Evolutionary conservation across 73 alveolate genomes (phyloP), one percentile per base, ranked within the genome.

Genomic region (Uronychia setigera): DNA sequence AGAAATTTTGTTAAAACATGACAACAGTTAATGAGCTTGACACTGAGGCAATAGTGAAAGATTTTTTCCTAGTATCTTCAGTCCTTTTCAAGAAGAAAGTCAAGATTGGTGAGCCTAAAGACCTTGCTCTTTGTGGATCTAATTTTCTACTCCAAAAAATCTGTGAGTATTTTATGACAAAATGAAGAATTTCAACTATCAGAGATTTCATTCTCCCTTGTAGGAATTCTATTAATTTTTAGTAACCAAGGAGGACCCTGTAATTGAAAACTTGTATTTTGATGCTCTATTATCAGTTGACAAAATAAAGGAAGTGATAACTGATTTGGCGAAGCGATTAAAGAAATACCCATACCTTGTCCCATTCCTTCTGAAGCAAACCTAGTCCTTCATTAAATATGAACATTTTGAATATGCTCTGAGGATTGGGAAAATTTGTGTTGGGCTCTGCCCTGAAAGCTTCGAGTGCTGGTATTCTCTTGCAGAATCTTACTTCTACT

Each of bases 291-390:
- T 80, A 29, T n/a, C 46, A 32, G 31, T 80, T 26, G 81, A 35
- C 14, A 80, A 80, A 35, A 27, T 80, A 27, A 77, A 80, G 0
- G 87, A 80, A 57, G 59, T 80, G 29, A 80, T 80, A 27, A 28
- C 30, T 0, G 32, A 27, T 27, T 19, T 33, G 0, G 29, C 76
- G 25, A 31, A 33, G 57, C 80, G 59, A 1, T 0, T 80, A 0
- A 80, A 80, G 29, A 35, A 26, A 26, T 33, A 75, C 1, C 87
- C 87, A 13, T 35, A 31, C 34, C 80, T 77, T 14, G 46, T 80
- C 34, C 87, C 87, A 19, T 57, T 80, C 33, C 59, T 33, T 57
- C 59, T 35, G 19, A 31, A 25, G 27, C 31, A 28, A 27, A 80
- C 80, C 34, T 27, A 57, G 19, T 33, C 87, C n/a, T 29, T 35